Base-by-base conservation (phyloP, 2,329 filamentous ascomycete genomes). In the Verticillium dahliae region DNA sequence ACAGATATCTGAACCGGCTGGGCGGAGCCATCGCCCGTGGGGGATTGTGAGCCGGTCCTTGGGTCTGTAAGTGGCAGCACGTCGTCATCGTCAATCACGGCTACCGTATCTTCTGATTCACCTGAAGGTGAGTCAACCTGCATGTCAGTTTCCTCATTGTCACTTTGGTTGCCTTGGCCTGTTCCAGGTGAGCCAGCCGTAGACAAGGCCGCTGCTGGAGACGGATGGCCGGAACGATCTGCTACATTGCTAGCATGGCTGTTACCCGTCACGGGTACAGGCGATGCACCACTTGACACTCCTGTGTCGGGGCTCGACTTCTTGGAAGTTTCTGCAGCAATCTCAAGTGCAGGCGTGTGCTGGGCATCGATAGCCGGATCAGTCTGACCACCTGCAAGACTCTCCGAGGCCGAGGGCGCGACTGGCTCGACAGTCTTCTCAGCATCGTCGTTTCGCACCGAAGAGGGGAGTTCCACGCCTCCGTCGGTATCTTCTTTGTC, bases 1-100 rank as follows among this genome's bases (percentile, higher is more conserved):
- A 60, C n/a, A 3, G 65, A 66, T 10, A 66, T 66, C 41, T 65
- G 65, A 34, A 39, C 62, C 27, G 62, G 65, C 13, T 61, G 27
- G 10, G 45, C 11, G 10, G n/a, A 10, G 9, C 4, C 18, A 22
- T 22, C n/a, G 1, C 13, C 13, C 11, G 45, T 13, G 18, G 45
- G 18, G 39, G n/a, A n/a, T 7, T 45, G 14, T 18, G 9, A 13
- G 18, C 13, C 45, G 7, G 7, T 22, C 7, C 6, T 7, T 31
- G 22, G 45, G 18, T 10, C 45, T 27, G 18, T 22, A 18, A 52
- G 45, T 27, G 45, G 45, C 45, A 31, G 9, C 18, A 31, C 45
- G 18, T 13, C 45, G 7, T 52, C 45, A 52, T 52, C 45, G 7
- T 52, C 7, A 10, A 52, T 52, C 1, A 52, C 10, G n/a, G 18